Percentiles rank a stretch among this genome's conserved stretches.
These are phyloP conservation scores for Rubia tinctorum DNA, from an alignment of 305 asterid genomes.

Conservation along the genomic window DNA sequence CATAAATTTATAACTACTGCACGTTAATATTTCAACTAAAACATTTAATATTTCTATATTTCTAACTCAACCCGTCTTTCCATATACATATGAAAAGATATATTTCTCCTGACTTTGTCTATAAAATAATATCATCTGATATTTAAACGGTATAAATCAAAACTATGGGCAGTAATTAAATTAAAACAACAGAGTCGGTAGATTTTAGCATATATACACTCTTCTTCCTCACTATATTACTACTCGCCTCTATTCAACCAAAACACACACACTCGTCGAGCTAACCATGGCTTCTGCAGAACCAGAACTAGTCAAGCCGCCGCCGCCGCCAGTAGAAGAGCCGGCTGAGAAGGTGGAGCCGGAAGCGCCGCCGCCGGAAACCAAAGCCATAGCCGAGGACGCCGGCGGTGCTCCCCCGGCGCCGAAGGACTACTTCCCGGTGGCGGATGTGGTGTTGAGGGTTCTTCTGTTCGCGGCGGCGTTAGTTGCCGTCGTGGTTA, in stretches of 20 bases:
- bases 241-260: no score
- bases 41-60: no score
- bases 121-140: neutral
- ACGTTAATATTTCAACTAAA: no score
- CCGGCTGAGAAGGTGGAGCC: neutral
- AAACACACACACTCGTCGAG: neutral
- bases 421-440: constrained; percentile 20
- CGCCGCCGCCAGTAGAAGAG: neutral
- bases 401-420: neutral
- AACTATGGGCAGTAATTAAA: no score
- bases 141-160: no score
- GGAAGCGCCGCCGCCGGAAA: constrained; percentile 18
- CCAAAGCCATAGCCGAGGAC: neutral
- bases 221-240: no score
- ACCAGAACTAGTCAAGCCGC: constrained; percentile 22
- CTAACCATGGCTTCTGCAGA: constrained; percentile 35
- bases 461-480: constrained; percentile 50
- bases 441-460: constrained; percentile 53
- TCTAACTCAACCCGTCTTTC: no score
- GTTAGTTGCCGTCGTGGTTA: constrained; percentile 49
- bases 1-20: no score
- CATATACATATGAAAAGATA: no score
- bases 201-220: no score
- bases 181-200: no score
- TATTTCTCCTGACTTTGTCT: neutral